phyloP scores from a whole-genome alignment of 1,284 basidiomycete genomes.

The Melampsora americana region DNA sequence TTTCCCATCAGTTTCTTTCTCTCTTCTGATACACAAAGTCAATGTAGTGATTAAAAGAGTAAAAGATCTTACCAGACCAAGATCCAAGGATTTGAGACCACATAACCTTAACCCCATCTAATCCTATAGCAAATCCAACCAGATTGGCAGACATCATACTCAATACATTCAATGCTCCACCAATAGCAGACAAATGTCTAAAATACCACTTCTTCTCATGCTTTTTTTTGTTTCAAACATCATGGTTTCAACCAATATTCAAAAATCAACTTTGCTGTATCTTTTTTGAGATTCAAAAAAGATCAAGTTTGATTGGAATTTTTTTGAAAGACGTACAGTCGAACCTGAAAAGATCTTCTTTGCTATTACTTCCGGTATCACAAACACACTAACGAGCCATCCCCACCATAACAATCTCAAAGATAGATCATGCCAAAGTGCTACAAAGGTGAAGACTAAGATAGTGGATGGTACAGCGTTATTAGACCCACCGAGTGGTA shows the following conservation, averaged over 20 bases:
- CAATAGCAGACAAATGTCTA: slow-evolving; percentile 76
- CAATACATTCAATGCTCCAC: slow-evolving; percentile 79
- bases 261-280: too few species aligned
- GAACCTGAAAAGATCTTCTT: slow-evolving; percentile 63
- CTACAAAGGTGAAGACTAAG: slow-evolving; percentile 95
- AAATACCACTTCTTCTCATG: slow-evolving; percentile 73
- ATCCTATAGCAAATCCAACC: slow-evolving; percentile 88
- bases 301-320: neutral
- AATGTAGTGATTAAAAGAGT: slow-evolving; percentile 17
- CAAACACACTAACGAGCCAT: slow-evolving; percentile 88
- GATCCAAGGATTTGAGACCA: slow-evolving; percentile 65
- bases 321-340: slow-evolving; percentile 60
- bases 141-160: slow-evolving; percentile 93
- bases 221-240: slow-evolving; percentile 55
- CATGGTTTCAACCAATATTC: neutral
- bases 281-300: neutral
- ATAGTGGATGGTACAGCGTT: slow-evolving; percentile 67
- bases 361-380: slow-evolving; percentile 77
- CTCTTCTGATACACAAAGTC: neutral
- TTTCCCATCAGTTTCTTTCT: too few species aligned
- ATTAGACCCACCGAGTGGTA: slow-evolving; percentile 77
- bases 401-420: slow-evolving; percentile 90
- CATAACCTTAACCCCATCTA: slow-evolving; percentile 75
- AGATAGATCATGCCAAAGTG: slow-evolving; percentile 93
- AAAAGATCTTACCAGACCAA: slow-evolving; percentile 61